Evolutionary conservation across 176 grass and related monocot genomes (phyloP).

Genomic region (Elaeis guineensis): DNA sequence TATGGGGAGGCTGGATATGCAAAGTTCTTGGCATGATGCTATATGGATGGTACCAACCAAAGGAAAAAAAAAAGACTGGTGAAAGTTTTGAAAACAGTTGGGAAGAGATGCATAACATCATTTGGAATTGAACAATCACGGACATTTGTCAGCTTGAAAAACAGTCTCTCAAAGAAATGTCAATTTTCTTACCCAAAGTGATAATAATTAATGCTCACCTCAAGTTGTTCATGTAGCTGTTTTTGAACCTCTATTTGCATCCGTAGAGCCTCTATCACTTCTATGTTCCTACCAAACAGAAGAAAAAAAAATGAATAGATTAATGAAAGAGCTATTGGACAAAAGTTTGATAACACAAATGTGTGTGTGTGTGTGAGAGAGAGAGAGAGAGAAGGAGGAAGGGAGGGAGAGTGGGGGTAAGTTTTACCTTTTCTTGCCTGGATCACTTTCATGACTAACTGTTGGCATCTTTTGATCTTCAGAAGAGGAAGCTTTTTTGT

Average conservation of each 20-base stretch:
- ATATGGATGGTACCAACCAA: too few relatives aligned
- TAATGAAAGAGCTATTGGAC: not conserved
- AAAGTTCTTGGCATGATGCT: too few relatives aligned
- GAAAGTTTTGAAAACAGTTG: too few relatives aligned
- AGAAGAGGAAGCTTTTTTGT: slow-evolving; percentile 35
- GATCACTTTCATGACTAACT: slow-evolving; percentile 21
- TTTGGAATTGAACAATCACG: too few relatives aligned
- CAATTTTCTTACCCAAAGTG: too few relatives aligned
- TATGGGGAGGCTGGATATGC: too few relatives aligned
- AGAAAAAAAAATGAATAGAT: not conserved
- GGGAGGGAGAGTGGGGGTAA: not conserved
- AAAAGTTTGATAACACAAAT: not conserved
- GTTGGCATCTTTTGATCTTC: slow-evolving; percentile 43
- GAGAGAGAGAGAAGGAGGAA: not conserved
- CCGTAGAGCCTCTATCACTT: slow-evolving; percentile 63
- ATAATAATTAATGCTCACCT: slow-evolving; percentile 31
- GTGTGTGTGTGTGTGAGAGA: not conserved
- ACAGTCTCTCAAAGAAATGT: not conserved
- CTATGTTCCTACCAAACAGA: slow-evolving; percentile 27
- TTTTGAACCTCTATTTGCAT: slow-evolving; percentile 92
- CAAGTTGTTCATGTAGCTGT: slow-evolving; percentile 78
- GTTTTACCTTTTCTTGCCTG: slow-evolving; percentile 41
- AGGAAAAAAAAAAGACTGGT: too few relatives aligned
- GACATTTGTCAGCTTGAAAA: not conserved
- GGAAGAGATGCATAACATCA: too few relatives aligned